Percentiles rank a stretch among this genome's conserved stretches.
Conservation (phyloP, 2,329 filamentous ascomycete species). For the Aspergillus udagawae region DNA sequence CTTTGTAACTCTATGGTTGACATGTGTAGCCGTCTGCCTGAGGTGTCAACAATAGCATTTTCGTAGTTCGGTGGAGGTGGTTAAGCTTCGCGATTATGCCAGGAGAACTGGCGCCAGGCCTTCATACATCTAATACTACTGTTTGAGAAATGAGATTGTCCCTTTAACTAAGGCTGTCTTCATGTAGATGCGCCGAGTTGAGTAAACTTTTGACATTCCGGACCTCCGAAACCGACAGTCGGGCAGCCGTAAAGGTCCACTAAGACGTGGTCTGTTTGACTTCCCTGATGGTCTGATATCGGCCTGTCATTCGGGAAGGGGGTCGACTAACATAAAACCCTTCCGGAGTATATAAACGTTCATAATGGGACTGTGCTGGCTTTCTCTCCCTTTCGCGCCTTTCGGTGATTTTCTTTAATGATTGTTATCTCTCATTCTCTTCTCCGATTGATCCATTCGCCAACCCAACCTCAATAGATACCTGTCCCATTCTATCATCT, state of each 20-base stretch:
- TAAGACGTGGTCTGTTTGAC: conserved; percentile 7
- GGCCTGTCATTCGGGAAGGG: not conserved
- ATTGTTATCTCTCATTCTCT: not conserved
- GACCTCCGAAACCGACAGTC: conserved; percentile 8
- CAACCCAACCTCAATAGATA: not conserved
- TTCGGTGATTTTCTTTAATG: not conserved
- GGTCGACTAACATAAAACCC: not conserved
- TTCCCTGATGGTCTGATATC: conserved; percentile 9
- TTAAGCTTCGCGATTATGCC: too few species aligned
- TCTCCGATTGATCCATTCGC: not conserved
- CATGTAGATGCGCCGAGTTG: too few species aligned
- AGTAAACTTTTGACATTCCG: not conserved
- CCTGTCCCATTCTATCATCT: not conserved
- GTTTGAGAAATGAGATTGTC: not conserved
- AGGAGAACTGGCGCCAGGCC: too few species aligned
- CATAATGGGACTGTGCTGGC: not conserved
- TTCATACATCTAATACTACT: too few species aligned
- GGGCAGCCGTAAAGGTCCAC: conserved; percentile 9
- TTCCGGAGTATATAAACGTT: conserved; percentile 2
- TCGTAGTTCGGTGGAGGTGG: not conserved
- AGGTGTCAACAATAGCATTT: not conserved
- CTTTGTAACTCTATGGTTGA: too few species aligned
- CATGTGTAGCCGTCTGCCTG: not conserved
- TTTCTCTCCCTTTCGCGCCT: not conserved
- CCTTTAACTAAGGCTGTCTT: not conserved